Evolutionary conservation across 208 protist species (phyloP), one percentile per base, ranked within the genome.

Genomic region (Leptomonas pyrrhocoris): DNA sequence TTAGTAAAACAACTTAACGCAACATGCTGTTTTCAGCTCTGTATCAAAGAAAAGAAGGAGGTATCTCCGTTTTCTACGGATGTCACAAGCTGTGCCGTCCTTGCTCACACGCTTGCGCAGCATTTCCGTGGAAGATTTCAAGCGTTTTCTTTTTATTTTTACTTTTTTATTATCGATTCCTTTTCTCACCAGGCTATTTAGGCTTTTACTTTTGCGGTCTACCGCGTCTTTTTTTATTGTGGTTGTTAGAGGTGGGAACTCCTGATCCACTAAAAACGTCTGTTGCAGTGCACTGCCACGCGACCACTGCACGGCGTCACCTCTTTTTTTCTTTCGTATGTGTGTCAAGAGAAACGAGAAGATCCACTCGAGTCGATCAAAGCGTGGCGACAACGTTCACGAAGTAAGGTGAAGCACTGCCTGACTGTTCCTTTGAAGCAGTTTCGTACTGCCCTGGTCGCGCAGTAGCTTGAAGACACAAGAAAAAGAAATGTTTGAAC

Each of bases 261-360:
- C n/a, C 23, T 19, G 54, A 50, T 49, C 23, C 61, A 50, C 48
- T 57, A 7, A 34, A 38, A 46, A 57, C 49, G 69, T 23, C 53
- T 30, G 38, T 1, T 68, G 49, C 46, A 48, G 69, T 68, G 69
- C 54, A 75, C 69, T 54, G 60, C 57, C 46, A 51, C 42, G 53
- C 69, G 53, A 75, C 69, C 69, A 64, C 69, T 56, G 50, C 51
- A 42, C 56, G 2, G 55, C 56, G 54, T 68, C 43, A 28, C 45
- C 40, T 59, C 1, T 51, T 23, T 59, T 28, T 19, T 38, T 38
- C 36, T 13, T 45, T 28, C 23, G 42, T 43, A 64, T 49, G 25
- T 69, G 28, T 61, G 16, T 63, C 34, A 34, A 36, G 23, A 51
- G 34, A 45, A 12, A 45, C 5, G 7, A 38, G 27, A 13, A 31